Conservation (phyloP, 768 basidiomycete genomes). For the Hygrophoropsis aurantiaca region DNA sequence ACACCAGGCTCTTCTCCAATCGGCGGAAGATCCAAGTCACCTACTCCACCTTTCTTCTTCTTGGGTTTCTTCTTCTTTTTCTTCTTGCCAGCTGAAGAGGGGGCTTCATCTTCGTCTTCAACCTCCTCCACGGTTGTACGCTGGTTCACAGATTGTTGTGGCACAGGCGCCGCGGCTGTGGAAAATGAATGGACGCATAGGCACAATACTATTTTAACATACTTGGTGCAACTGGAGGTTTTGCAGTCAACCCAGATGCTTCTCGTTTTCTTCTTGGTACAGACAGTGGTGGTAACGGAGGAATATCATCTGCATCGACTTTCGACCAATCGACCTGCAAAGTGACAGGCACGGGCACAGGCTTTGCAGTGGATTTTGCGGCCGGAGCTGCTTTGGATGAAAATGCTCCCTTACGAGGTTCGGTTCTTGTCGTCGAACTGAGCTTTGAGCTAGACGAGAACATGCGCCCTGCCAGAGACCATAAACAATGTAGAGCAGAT, state of each 20-base stretch:
- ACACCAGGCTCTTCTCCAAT: conserved; percentile 20
- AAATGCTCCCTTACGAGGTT: conserved; percentile 30
- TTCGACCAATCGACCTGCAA: conserved; percentile 8
- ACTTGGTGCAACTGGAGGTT: conserved; percentile 7
- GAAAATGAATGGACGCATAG: background rate
- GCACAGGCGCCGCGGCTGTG: conserved; percentile 9
- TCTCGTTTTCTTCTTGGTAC: conserved; percentile 10
- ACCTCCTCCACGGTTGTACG: conserved; percentile 66
- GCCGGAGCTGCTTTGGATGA: conserved; percentile 14
- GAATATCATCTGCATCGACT: conserved; percentile 9
- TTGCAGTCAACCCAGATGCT: background rate
- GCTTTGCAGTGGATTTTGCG: conserved; percentile 12
- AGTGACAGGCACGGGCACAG: background rate
- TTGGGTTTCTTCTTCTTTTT: conserved; percentile 79
- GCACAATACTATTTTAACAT: background rate
- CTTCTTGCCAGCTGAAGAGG: conserved; percentile 44
- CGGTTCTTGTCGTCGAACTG: conserved; percentile 34
- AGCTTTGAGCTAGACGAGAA: conserved; percentile 50
- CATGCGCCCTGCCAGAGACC: conserved; percentile 55
- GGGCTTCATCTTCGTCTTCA: conserved; percentile 61
- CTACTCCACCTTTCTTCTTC: conserved; percentile 54
- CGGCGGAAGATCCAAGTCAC: conserved; percentile 14
- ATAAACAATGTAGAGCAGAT: background rate
- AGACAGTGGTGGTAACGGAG: conserved; percentile 6
- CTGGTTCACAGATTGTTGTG: conserved; percentile 34